phyloP scores from a whole-genome alignment of 2,329 filamentous ascomycete species.

The Coleophoma cylindrospora region DNA sequence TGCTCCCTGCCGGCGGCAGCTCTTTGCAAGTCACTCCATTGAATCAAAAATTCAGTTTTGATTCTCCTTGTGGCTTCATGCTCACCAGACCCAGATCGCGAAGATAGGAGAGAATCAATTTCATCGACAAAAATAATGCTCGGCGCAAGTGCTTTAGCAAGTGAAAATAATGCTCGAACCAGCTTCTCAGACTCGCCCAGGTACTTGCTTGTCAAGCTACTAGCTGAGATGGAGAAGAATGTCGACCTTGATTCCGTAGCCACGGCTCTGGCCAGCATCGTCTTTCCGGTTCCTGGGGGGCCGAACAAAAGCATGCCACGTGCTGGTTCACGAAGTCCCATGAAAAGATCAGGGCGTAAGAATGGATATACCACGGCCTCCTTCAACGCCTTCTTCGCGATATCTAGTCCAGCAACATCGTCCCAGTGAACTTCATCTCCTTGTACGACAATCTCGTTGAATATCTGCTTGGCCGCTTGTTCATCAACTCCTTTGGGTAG shows the following conservation, averaged over 20 bases:
- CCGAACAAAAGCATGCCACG: conserved; percentile 95
- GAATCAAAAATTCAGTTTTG: conserved; percentile 96
- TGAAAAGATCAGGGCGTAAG: conserved; percentile 89
- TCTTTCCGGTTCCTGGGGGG: conserved; percentile 96
- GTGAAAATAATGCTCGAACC: conserved; percentile 81
- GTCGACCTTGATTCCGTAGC: conserved; percentile 93
- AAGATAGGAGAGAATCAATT: conserved; percentile 88
- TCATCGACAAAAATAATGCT: conserved; percentile 99
- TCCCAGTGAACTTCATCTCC: conserved; percentile 94
- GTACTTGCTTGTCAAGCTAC: conserved; percentile 91
- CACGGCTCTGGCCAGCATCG: conserved; percentile 91
- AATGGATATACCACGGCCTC: conserved; percentile 98
- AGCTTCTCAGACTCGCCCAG: conserved; percentile 95
- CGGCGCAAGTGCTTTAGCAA: conserved; percentile 86
- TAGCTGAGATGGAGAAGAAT: conserved; percentile 95
- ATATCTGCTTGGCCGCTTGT: conserved; percentile 78
- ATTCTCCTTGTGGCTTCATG: conserved; percentile 91
- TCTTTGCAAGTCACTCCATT: conserved; percentile 91
- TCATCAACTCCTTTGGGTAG: conserved; percentile 80
- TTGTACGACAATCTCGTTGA: conserved; percentile 92
- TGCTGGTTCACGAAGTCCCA: conserved; percentile 89
- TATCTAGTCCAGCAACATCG: conserved; percentile 85
- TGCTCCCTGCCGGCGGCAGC: conserved; percentile 83
- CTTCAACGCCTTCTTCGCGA: conserved; percentile 86
- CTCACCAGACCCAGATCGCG: conserved; percentile 76